A percentile compares a stretch with the other conserved stretches of the same genome.
These are phyloP conservation scores for Paramecium octaurelia DNA, from an alignment of 73 alveolate species.

Conservation along the genomic window DNA sequence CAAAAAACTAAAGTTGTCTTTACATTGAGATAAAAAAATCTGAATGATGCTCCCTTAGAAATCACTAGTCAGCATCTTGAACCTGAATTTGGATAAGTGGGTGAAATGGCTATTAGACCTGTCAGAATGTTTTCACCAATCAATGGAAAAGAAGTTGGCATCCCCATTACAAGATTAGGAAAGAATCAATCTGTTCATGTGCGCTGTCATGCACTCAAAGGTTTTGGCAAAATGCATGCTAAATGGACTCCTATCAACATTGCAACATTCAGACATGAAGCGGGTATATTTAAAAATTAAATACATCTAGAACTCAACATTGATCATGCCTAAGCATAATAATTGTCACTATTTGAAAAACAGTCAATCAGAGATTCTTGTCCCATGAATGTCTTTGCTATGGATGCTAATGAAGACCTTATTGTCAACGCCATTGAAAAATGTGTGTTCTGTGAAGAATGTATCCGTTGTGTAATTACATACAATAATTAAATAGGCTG, in stretches of 20 bases:
- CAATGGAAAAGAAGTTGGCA: slow-evolving; percentile 77
- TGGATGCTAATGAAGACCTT: slow-evolving; percentile 68
- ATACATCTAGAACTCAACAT: background rate
- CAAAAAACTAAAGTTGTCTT: slow-evolving; percentile 81
- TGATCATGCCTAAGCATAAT: background rate
- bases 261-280: slow-evolving; percentile 84
- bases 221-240: slow-evolving; percentile 94
- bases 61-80: slow-evolving; percentile 82
- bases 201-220: slow-evolving; percentile 88
- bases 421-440: slow-evolving; percentile 68
- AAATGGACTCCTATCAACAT: slow-evolving; percentile 95
- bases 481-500: background rate
- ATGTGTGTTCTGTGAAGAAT: slow-evolving; percentile 83
- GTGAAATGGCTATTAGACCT: slow-evolving; percentile 57
- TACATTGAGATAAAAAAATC: slow-evolving; percentile 72
- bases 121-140: slow-evolving; percentile 72
- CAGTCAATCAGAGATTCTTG: slow-evolving; percentile 72
- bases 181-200: slow-evolving; percentile 86
- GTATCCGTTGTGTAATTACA: slow-evolving; percentile 16
- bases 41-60: slow-evolving; percentile 76
- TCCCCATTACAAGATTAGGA: slow-evolving; percentile 84
- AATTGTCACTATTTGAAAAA: slow-evolving; percentile 60
- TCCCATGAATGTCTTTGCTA: slow-evolving; percentile 63
- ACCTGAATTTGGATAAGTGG: slow-evolving; percentile 63
- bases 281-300: slow-evolving; percentile 61